Evolutionary conservation across 192 early-diverging fungal genomes (phyloP), one percentile per base, ranked within the genome.

Genomic region (Rhizoclosmatium sp.): DNA sequence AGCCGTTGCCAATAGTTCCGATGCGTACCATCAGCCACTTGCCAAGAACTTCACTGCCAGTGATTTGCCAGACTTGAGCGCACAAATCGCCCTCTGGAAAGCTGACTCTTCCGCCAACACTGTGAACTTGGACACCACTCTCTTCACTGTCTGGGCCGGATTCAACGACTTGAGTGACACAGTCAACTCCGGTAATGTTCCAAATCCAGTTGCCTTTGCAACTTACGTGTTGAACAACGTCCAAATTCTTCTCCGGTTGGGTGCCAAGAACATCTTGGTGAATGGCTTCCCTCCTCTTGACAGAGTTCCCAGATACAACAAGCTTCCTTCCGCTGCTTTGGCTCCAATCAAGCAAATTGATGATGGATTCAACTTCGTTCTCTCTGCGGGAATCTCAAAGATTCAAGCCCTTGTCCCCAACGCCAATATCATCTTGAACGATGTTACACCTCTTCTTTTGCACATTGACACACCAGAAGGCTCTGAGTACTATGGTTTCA

Each of bases 131-230:
- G 40, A 40, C 47, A 45, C 51, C 7, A 73, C 71, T 48, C 71
- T 73, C 23, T 73, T 59, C 71, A 73, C 71, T 19, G 54, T 73
- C 19, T 73, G 10, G 9, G 49, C 31, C n/a, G 71, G 71, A 5
- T 16, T 7, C 19, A 73, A 73, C 41, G 71, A 73, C 54, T 31
- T 73, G 23, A 12, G 31, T 10, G 39, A n/a, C 47, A 12, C 61
- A 7, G 7, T 39, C 7, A 31, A 64, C 19, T 16, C 39, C 16
- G 61, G 61, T 31, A 39, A 16, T 10, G 23, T 64, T 16, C 16
- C 23, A 31, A 64, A 31, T 39, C 14, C 61, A 31, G 7, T 31
- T 16, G 14, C 9, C 23, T 9, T 64, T 64, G 61, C 39, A 31
- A 31, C n/a, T 7, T 9, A 10, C 10, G 39, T 64, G 39, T 21